A percentile compares a stretch with the other conserved stretches of the same genome.
Conservation (phyloP, 176 grass and related monocot genomes). For the Aegilops speltoides region DNA sequence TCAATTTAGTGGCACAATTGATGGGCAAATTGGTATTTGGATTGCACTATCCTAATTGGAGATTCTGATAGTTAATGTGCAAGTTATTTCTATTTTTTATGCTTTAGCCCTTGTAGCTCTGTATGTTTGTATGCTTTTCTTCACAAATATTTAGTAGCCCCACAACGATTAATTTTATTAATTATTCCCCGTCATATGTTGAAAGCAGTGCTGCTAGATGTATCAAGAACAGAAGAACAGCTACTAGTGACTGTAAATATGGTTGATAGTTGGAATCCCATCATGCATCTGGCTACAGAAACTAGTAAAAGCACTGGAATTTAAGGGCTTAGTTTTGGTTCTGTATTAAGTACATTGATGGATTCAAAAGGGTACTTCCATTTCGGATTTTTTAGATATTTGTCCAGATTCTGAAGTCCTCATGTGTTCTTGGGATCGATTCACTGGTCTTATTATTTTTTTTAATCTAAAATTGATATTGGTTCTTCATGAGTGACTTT, state of each 20-base stretch:
- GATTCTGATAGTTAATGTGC: background rate
- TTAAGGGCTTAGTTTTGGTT: background rate
- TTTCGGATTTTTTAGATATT: background rate
- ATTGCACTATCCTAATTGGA: conserved; percentile 3
- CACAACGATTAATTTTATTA: background rate
- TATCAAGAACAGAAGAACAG: background rate
- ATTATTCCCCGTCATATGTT: background rate
- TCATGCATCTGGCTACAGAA: background rate
- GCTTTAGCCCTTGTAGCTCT: background rate
- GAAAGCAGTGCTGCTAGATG: background rate
- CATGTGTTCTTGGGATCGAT: background rate
- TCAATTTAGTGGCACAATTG: background rate
- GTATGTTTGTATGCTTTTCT: background rate
- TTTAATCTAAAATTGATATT: background rate
- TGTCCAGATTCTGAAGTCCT: conserved; percentile 8
- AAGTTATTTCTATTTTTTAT: background rate
- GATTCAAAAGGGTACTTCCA: background rate
- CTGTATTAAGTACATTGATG: background rate
- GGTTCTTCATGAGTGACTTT: background rate
- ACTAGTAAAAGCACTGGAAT: background rate
- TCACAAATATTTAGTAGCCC: background rate
- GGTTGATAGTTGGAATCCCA: too few species aligned
- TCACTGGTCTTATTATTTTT: background rate
- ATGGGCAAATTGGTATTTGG: background rate
- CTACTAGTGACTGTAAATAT: background rate